Conservation (phyloP, 345 rosid species). For the Dipteronia sinensis region DNA sequence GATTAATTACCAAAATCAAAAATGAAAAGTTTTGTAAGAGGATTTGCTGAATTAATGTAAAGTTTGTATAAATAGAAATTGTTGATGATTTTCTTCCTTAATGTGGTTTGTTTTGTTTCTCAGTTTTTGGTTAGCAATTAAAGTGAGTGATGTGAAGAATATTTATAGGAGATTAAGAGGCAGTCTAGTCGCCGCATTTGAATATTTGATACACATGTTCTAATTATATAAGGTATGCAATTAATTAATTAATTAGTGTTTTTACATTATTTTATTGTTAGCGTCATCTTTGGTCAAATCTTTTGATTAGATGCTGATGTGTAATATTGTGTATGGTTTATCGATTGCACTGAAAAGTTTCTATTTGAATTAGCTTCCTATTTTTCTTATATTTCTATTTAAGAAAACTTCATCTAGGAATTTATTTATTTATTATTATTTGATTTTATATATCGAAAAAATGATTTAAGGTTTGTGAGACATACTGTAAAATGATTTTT, state of each 20-base stretch:
- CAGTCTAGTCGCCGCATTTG: slow-evolving; percentile 5
- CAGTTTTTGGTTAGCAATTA: not conserved
- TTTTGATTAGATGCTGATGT: slow-evolving; percentile 13
- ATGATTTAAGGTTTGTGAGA: too few relatives aligned
- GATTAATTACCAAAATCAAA: too few relatives aligned
- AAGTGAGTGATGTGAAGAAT: not conserved
- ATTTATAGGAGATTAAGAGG: not conserved
- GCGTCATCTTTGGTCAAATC: slow-evolving; percentile 11
- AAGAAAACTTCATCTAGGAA: not conserved
- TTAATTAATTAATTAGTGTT: not conserved
- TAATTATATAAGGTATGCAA: not conserved
- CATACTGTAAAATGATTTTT: too few relatives aligned
- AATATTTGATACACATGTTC: not conserved
- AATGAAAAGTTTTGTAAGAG: not conserved
- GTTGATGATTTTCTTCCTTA: not conserved
- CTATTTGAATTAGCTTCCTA: not conserved
- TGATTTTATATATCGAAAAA: too few relatives aligned
- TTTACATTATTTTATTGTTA: not conserved
- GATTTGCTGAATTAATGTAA: not conserved
- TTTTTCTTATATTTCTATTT: not conserved
- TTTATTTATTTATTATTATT: not conserved
- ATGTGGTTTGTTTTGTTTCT: not conserved
- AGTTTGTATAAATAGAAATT: not conserved
- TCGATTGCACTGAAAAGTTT: not conserved
- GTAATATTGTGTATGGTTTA: not conserved